Base-by-base conservation (phyloP, 164 flowering plant species). In the Magnolia officinalis region DNA sequence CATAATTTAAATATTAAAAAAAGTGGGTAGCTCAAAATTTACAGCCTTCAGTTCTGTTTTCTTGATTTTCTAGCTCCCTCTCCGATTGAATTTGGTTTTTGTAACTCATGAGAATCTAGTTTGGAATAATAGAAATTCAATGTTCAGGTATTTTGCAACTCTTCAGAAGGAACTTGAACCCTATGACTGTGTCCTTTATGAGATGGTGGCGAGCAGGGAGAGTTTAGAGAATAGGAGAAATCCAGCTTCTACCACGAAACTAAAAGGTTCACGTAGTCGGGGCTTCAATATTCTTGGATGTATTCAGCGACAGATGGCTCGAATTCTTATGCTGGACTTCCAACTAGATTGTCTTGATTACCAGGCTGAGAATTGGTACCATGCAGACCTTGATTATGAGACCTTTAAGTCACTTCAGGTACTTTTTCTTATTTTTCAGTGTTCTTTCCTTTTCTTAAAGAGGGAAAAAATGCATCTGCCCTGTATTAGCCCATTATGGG, bases 141-240 rank as follows among this genome's bases (percentile, higher is more conserved):
- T 24, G 5, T 84, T 82, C 86, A 96, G 99, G 85, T 96, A 96
- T 82, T 96, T 96, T 71, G 77, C 71, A 10, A 82, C 87, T 23
- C 90, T 96, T 20, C 97, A 94, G 81, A 87, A 91, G 82, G 94
- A 88, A 76, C 95, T 96, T 74, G 93, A 89, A 65, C 50, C 79
- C 64, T 96, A 92, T 82, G 97, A 96, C 71, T 94, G 95, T 80
- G 92, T 96, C 64, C 94, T 96, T 51, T 96, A 90, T 83, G 99
- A 96, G 90, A 96, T 96, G 98, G 98, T 96, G 50, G 88, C 98
- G 7, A 91, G 97, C 81, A 90, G 87, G 77, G 99, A 94, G 84
- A 92, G 88, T 82, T 84, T 96, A 86, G 94, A 92, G 71, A 89
- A 82, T 67, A 87, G 91, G 82, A 86, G 84, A 82, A 89, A 79